Evolutionary conservation across 345 rosid species (phyloP).

Genomic region (Nephelium lappaceum): DNA sequence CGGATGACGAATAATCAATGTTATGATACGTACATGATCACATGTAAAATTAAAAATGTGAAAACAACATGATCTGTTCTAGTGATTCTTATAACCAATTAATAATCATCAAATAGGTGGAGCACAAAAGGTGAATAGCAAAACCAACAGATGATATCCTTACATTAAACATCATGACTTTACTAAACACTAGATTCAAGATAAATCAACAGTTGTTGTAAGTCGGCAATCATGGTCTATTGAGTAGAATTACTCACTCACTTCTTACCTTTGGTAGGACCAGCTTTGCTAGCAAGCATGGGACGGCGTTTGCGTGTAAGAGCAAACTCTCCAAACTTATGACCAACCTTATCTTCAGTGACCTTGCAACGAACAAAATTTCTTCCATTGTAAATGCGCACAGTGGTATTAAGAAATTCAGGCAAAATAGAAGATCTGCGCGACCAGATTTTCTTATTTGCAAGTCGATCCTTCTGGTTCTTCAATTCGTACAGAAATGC

Average conservation of each 20-base stretch:
- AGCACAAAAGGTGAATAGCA: too few relatives aligned
- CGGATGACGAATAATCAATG: too few relatives aligned
- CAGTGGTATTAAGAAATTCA: constrained; percentile 41
- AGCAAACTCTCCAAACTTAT: constrained; percentile 56
- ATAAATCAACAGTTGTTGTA: neutral
- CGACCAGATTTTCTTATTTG: constrained; percentile 54
- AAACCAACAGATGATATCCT: too few relatives aligned
- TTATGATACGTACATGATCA: too few relatives aligned
- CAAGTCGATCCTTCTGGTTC: constrained; percentile 34
- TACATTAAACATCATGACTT: neutral
- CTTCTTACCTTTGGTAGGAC: constrained; percentile 17
- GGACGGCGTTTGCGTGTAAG: constrained; percentile 36
- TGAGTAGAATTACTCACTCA: constrained; percentile 1
- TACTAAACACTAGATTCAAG: neutral
- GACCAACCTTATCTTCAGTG: constrained; percentile 53
- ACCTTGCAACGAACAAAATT: constrained; percentile 47
- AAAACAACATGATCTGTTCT: too few relatives aligned
- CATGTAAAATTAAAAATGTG: too few relatives aligned
- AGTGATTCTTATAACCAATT: too few relatives aligned
- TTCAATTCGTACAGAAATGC: constrained; percentile 43
- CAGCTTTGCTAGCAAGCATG: neutral
- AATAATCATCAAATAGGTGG: too few relatives aligned
- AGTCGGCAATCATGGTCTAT: neutral
- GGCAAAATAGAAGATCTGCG: constrained; percentile 52
- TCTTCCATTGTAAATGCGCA: constrained; percentile 54